These are phyloP conservation scores for Trichoderma sp. DNA, from an alignment of 2,329 filamentous ascomycete genomes.

Conservation along the genomic window DNA sequence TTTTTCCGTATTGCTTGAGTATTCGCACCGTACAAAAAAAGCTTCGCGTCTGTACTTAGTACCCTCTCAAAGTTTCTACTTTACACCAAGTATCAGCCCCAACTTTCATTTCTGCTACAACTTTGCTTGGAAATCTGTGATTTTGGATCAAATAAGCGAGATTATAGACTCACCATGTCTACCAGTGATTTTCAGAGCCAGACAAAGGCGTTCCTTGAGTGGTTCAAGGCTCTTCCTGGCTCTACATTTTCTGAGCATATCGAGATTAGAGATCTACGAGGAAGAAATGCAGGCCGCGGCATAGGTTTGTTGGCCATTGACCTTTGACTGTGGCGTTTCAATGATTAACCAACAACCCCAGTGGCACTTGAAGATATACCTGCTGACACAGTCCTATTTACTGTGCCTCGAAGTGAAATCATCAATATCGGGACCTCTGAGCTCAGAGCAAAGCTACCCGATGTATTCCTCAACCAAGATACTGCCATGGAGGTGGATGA, in stretches of 20 bases:
- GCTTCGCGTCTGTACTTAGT: background rate
- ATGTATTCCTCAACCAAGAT: slow-evolving; percentile 52
- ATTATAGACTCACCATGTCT: slow-evolving; percentile 23
- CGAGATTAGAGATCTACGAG: slow-evolving; percentile 56
- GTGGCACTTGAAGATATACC: slow-evolving; percentile 72
- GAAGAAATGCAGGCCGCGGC: slow-evolving; percentile 57
- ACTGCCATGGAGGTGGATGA: slow-evolving; percentile 46
- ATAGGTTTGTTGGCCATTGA: slow-evolving; percentile 49
- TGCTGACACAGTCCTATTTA: slow-evolving; percentile 78
- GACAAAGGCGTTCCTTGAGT: slow-evolving; percentile 54
- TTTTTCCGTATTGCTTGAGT: background rate
- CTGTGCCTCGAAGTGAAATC: slow-evolving; percentile 72
- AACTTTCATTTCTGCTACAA: background rate
- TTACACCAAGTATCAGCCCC: background rate
- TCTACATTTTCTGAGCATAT: slow-evolving; percentile 59
- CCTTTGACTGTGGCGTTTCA: background rate
- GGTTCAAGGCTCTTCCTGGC: slow-evolving; percentile 58
- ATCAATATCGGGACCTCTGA: slow-evolving; percentile 74
- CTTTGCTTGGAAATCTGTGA: background rate
- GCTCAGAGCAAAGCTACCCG: slow-evolving; percentile 61
- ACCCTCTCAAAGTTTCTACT: background rate
- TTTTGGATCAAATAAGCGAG: background rate
- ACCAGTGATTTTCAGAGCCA: slow-evolving; percentile 46
- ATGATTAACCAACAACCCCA: slow-evolving; percentile 41
- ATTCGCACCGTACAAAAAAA: slow-evolving; percentile 4